These are phyloP conservation scores for Candida nitratophila DNA, from an alignment of 805 yeast species.

Conservation along the genomic window DNA sequence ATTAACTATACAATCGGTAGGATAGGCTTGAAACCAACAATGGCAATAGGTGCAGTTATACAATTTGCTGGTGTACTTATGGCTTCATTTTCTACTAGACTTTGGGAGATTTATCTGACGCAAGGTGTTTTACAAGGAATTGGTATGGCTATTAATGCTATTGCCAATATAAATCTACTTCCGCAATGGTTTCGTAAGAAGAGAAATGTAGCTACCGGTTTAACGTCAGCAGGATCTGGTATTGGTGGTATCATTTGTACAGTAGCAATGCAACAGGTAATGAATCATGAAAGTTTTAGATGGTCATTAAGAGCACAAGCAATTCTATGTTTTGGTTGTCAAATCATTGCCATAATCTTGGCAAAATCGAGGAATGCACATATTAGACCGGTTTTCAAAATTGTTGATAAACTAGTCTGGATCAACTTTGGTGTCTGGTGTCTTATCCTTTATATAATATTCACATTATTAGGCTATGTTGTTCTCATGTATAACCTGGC, in stretches of 20 bases:
- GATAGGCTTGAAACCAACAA: conserved; percentile 33
- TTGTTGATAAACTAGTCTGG: conserved; percentile 36
- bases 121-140: conserved; percentile 62
- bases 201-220: conserved; percentile 47
- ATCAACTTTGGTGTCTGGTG: conserved; percentile 35
- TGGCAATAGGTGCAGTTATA: conserved; percentile 38
- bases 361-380: conserved; percentile 31
- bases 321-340: conserved; percentile 29
- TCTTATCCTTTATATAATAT: conserved; percentile 29
- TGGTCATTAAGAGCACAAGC: conserved; percentile 49
- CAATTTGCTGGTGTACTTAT: conserved; percentile 51
- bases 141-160: conserved; percentile 48
- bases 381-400: conserved; percentile 27
- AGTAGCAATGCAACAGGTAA: conserved; percentile 39
- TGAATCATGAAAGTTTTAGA: conserved; percentile 28
- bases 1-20: conserved; percentile 37
- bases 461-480: conserved; percentile 55
- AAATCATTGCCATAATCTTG: conserved; percentile 26
- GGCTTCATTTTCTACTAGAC: conserved; percentile 50
- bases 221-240: conserved; percentile 46
- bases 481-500: conserved; percentile 51
- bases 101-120: conserved; percentile 63
- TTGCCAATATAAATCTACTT: conserved; percentile 51
- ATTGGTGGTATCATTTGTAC: conserved; percentile 44
- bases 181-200: conserved; percentile 68